Evolutionary conservation across 129 eudicot species (phyloP), one percentile per base, ranked within the genome.

Genomic region (Lonicera japonica): DNA sequence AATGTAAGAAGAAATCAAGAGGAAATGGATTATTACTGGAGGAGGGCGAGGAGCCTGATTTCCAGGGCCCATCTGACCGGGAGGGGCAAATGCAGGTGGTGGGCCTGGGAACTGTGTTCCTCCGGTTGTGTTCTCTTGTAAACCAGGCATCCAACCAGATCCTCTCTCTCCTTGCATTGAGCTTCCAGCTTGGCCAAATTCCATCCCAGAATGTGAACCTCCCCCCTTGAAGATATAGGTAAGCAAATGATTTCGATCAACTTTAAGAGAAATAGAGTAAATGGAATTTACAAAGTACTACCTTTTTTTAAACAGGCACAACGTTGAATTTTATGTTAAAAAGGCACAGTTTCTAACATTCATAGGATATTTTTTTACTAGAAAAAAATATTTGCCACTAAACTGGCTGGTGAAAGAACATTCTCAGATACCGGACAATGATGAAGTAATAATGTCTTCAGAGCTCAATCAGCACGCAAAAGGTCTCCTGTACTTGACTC

Each of bases 131-230:
- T 85, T 94, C 45, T 75, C n/a, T n/a, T n/a, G n/a, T n/a, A n/a
- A n/a, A n/a, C n/a, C 86, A 54, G 90, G 85, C 58, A 77, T 75
- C 89, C 96, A 85, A 56, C 61, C 58, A 59, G 94, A 64, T 70
- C 87, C 89, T 70, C 89, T 77, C 51, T 85, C 94, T 3, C 82
- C 58, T 74, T 76, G 89, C 72, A 64, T 61, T 38, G 88, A 69
- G 73, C 70, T 72, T 67, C 85, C 95, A 67, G 38, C 73, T 79
- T 90, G 97, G 68, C 68, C 83, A 67, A 56, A 86, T 41, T 90
- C 95, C 73, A 74, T 70, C 41, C 95, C 88, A 58, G 77, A 29
- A 67, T 81, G 95, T 52, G 87, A 75, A 58, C 74, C 72, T 62
- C 92, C 95, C 20, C 73, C 82, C 97, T 90, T 61, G 43, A 67